Conservation (phyloP, 2,329 filamentous ascomycete genomes). For the Trichoderma atrobrunneum region DNA sequence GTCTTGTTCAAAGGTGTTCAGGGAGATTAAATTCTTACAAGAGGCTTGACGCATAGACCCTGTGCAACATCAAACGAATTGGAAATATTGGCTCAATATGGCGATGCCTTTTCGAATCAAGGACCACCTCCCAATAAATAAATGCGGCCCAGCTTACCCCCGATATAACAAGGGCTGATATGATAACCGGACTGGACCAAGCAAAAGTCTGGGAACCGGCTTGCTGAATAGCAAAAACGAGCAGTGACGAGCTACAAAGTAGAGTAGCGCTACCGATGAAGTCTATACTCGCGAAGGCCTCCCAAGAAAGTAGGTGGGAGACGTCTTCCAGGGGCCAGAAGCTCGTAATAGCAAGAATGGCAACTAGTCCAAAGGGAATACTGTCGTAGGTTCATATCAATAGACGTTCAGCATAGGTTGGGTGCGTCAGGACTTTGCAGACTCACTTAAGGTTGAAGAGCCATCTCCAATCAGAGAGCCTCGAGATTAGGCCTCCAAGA, state of each 20-base stretch:
- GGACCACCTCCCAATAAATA: constrained; percentile 48
- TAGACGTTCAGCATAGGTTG: constrained; percentile 21
- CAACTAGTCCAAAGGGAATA: constrained; percentile 47
- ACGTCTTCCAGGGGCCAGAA: constrained; percentile 43
- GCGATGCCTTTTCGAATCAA: constrained; percentile 38
- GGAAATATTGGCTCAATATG: constrained; percentile 56
- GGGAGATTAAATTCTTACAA: constrained; percentile 38
- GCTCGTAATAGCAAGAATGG: constrained; percentile 47
- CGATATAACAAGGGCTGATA: constrained; percentile 48
- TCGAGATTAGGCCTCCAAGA: constrained; percentile 54
- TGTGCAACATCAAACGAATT: constrained; percentile 43
- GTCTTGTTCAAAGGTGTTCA: not conserved
- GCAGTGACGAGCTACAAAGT: constrained; percentile 49
- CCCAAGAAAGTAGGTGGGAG: constrained; percentile 38
- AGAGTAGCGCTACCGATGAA: constrained; percentile 51
- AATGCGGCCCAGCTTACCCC: constrained; percentile 48
- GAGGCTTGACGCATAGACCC: constrained; percentile 51
- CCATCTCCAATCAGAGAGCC: constrained; percentile 55
- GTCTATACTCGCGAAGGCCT: constrained; percentile 48
- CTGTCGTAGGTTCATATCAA: constrained; percentile 31
- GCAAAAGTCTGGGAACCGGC: constrained; percentile 50
- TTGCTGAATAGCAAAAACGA: constrained; percentile 57
- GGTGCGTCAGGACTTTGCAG: not conserved
- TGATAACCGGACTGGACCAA: constrained; percentile 53
- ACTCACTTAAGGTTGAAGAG: constrained; percentile 61